These are phyloP conservation scores for Lentinus tigrinus DNA, from an alignment of 768 basidiomycete genomes.

Conservation along the genomic window DNA sequence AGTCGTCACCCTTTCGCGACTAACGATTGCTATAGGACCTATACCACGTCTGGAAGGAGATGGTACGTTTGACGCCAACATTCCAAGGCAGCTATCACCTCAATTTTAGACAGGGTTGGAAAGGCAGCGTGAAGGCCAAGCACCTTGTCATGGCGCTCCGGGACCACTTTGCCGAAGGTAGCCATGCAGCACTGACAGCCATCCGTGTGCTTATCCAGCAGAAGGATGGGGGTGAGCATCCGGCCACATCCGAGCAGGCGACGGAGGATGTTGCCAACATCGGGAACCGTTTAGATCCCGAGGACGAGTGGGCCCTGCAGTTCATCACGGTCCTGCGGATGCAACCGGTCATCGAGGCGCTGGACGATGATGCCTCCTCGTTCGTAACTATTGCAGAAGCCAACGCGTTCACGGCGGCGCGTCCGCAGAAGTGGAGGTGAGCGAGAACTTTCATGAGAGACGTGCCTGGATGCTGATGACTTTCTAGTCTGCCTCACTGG, in stretches of 20 bases:
- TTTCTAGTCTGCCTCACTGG: constrained; percentile 29
- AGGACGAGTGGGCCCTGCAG: constrained; percentile 24
- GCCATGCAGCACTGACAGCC: too few relatives aligned
- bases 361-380: constrained; percentile 38
- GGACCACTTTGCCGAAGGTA: too few relatives aligned
- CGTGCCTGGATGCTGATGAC: not conserved
- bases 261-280: not conserved
- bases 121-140: too few relatives aligned
- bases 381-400: constrained; percentile 35
- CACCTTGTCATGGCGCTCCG: too few relatives aligned
- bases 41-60: constrained; percentile 47
- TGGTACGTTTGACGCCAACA: too few relatives aligned
- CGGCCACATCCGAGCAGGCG: not conserved
- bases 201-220: not conserved
- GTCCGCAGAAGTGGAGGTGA: constrained; percentile 30
- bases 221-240: not conserved
- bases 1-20: not conserved
- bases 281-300: not conserved
- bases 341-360: constrained; percentile 34
- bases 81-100: too few relatives aligned
- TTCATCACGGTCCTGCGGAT: constrained; percentile 30
- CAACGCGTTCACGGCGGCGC: constrained; percentile 29
- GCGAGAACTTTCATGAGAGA: not conserved
- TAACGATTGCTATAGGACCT: constrained; percentile 36
- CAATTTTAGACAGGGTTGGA: too few relatives aligned